phyloP scores from a whole-genome alignment of 768 basidiomycete species.

The Lentinula detonsa region DNA sequence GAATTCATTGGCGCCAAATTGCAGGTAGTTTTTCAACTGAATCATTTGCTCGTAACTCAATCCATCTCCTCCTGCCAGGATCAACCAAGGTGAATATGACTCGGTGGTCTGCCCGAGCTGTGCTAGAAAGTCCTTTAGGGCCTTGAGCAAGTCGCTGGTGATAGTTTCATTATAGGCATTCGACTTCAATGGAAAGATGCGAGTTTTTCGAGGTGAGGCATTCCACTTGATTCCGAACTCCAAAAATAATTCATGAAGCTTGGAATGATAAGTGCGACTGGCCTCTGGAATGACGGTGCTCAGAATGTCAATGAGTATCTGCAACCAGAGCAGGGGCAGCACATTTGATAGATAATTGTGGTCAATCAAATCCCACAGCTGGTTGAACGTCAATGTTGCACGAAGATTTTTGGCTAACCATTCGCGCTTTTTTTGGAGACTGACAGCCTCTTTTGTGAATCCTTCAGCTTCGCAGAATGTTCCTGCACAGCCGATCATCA shows the following conservation, averaged over 20 bases:
- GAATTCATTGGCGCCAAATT: slow-evolving; percentile 11
- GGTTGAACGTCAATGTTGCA: slow-evolving; percentile 13
- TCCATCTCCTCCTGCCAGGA: slow-evolving; percentile 29
- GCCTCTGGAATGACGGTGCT: not conserved
- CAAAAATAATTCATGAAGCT: slow-evolving; percentile 16
- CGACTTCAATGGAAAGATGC: slow-evolving; percentile 22
- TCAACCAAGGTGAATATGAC: slow-evolving; percentile 12
- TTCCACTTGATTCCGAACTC: slow-evolving; percentile 14
- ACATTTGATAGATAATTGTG: slow-evolving; percentile 16
- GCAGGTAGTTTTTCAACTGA: slow-evolving; percentile 9
- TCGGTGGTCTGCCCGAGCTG: slow-evolving; percentile 23
- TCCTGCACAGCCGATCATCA: slow-evolving; percentile 17
- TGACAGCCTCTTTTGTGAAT: slow-evolving; percentile 12
- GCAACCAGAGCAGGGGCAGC: slow-evolving; percentile 21
- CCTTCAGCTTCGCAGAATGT: slow-evolving; percentile 11
- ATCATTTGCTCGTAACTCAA: slow-evolving; percentile 19
- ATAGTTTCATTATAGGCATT: slow-evolving; percentile 21
- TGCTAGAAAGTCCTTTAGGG: slow-evolving; percentile 23
- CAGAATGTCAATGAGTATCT: slow-evolving; percentile 16
- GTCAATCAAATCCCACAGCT: slow-evolving; percentile 18
- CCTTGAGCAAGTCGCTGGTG: slow-evolving; percentile 23
- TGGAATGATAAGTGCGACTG: slow-evolving; percentile 4
- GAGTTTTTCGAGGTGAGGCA: slow-evolving; percentile 6
- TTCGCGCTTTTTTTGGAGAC: slow-evolving; percentile 13
- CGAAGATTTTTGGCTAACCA: slow-evolving; percentile 8